phyloP scores from a whole-genome alignment of 2,329 filamentous ascomycete genomes.

The Stachybotrys elegans region DNA sequence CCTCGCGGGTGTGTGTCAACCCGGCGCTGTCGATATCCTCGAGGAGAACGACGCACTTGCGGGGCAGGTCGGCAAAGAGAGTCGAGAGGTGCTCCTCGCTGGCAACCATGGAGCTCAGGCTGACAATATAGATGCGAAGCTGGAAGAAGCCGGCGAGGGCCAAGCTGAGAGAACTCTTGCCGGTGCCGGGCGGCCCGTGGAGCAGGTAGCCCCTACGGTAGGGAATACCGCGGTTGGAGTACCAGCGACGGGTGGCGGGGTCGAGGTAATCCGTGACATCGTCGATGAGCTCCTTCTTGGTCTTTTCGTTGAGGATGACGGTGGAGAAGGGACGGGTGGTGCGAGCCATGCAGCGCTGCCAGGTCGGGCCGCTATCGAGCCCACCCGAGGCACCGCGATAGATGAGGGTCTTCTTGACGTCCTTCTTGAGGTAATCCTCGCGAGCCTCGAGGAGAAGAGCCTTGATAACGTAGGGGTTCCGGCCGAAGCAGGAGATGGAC shows the following conservation, averaged over 20 bases:
- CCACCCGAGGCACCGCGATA: slow-evolving; percentile 50
- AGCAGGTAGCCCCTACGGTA: slow-evolving; percentile 82
- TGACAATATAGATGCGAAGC: slow-evolving; percentile 68
- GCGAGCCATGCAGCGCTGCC: slow-evolving; percentile 59
- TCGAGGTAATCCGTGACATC: slow-evolving; percentile 61
- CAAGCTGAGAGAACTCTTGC: slow-evolving; percentile 69
- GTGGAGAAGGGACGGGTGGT: slow-evolving; percentile 58
- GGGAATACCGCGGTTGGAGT: slow-evolving; percentile 76
- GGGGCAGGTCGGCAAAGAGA: slow-evolving; percentile 63
- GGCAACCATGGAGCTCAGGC: slow-evolving; percentile 55
- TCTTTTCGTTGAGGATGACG: slow-evolving; percentile 57
- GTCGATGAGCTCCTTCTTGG: slow-evolving; percentile 54
- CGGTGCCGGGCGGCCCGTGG: slow-evolving; percentile 74
- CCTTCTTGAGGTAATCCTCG: slow-evolving; percentile 47
- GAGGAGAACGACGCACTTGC: slow-evolving; percentile 66
- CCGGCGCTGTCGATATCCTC: slow-evolving; percentile 75
- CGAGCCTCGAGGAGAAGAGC: slow-evolving; percentile 57
- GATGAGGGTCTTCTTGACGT: slow-evolving; percentile 59
- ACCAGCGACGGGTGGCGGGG: slow-evolving; percentile 67
- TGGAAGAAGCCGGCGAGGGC: slow-evolving; percentile 66
- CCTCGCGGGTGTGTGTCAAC: slow-evolving; percentile 54
- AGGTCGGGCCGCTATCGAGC: slow-evolving; percentile 39
- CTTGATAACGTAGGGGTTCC: slow-evolving; percentile 56
- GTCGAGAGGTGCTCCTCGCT: slow-evolving; percentile 60
- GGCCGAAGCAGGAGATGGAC: slow-evolving; percentile 56